Evolutionary conservation across 176 grass and related monocot genomes (phyloP), one percentile per base, ranked within the genome.

Genomic region (Ensete glaucum): DNA sequence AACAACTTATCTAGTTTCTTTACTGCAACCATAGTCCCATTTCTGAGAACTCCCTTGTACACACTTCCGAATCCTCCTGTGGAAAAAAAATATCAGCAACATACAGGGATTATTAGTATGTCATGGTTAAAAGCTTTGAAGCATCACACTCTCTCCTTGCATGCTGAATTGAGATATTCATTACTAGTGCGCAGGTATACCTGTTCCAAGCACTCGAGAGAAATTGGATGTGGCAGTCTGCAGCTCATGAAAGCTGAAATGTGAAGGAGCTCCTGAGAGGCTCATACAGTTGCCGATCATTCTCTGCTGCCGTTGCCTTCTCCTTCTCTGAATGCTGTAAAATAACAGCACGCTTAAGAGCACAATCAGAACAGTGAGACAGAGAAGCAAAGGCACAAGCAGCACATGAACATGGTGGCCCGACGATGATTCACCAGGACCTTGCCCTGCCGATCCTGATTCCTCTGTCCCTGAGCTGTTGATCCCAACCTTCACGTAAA

Each of bases 41-140:
- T 54, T 59, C 54, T 58, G 8, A 74, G 72, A 13, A 54, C n/a
- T n/a, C 72, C 72, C 54, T 74, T 74, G 72, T 59, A 74, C 24
- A 74, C 72, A n/a, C 72, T 74, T 8, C 72, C 72, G 48, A 59
- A 74, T 57, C 72, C 72, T 58, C 72, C 72, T 74, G 53, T 6
- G 34, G 22, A 23, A 23, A 43, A 43, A 4, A 43, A 43, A 43
- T 43, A 43, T 6, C 34, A 43, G 34, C 34, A 43, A 43, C 5
- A 43, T 43, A 6, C 34, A 43, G 34, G 34, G 34, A 43, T 43
- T 43, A 43, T 43, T 43, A 43, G 34, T 43, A 43, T 43, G 34
- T 43, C 34, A 43, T 43, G 6, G 34, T 6, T 6, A 43, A 43
- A 43, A 43, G 34, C 34, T 43, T 43, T 43, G 34, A 43, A 43